A percentile compares a stretch with the other conserved stretches of the same genome.
Conservation (phyloP, 2,329 filamentous ascomycete genomes). For the Fonsecaea nubica region DNA sequence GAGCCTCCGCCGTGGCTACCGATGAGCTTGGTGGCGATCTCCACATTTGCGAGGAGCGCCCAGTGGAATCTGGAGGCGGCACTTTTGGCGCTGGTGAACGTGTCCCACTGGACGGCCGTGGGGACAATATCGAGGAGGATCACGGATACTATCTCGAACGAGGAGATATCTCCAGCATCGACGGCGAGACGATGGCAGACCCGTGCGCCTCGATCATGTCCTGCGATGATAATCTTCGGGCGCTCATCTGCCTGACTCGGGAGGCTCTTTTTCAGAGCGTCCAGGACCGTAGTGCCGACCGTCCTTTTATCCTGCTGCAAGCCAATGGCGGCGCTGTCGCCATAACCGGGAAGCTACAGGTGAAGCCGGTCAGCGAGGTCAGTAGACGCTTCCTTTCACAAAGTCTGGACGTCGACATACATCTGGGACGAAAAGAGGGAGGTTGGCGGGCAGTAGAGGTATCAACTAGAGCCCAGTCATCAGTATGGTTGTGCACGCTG, state of each 20-base stretch:
- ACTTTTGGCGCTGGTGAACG: slow-evolving; percentile 46
- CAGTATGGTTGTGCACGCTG: background rate
- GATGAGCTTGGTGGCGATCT: slow-evolving; percentile 53
- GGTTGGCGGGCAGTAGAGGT: background rate
- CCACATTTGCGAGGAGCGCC: slow-evolving; percentile 56
- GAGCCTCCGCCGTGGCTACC: slow-evolving; percentile 48
- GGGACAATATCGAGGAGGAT: slow-evolving; percentile 58
- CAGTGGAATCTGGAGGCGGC: slow-evolving; percentile 55
- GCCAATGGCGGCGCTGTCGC: slow-evolving; percentile 2
- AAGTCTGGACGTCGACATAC: background rate
- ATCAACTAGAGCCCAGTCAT: background rate
- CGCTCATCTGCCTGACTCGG: slow-evolving; percentile 33
- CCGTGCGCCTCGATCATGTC: slow-evolving; percentile 58
- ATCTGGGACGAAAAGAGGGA: background rate
- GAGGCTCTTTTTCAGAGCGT: slow-evolving; percentile 46
- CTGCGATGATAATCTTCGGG: slow-evolving; percentile 52
- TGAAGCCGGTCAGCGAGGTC: background rate
- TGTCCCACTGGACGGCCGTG: slow-evolving; percentile 53
- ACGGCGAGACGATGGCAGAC: slow-evolving; percentile 57
- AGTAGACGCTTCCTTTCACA: background rate
- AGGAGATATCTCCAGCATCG: slow-evolving; percentile 40
- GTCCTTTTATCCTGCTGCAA: slow-evolving; percentile 47
- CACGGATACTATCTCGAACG: slow-evolving; percentile 47
- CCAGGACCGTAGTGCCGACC: slow-evolving; percentile 50
- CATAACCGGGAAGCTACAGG: background rate